Base-by-base conservation (phyloP, 768 basidiomycete species). In the Boletellus ananiceps region DNA sequence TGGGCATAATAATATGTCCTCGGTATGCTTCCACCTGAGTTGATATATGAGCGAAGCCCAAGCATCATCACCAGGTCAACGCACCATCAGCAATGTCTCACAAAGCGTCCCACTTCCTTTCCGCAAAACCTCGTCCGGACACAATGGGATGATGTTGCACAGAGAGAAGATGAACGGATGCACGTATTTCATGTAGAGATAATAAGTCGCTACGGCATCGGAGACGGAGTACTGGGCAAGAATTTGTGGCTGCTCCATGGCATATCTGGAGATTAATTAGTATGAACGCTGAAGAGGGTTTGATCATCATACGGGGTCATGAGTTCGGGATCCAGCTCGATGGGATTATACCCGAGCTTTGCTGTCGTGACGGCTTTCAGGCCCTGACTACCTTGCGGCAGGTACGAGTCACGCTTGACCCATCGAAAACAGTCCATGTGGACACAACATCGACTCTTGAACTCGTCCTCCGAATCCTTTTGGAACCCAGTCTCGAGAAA, bases 151-250 rank as follows among this genome's bases (percentile, higher is more conserved):
- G 68, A 98, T 99, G 75, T 96, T 99, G 70, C 96, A 98, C 33
- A 99, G 71, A 8, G 96, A 98, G 73, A 99, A 99, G 54, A 99
- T 91, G 78, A 99, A 99, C 0, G 96, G 96, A 63, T 98, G 94
- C 9, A 99, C 94, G 60, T 99, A 99, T 93, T 98, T 99, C 96
- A 98, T 99, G 72, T 99, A 98, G 32, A 99, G 79, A 68, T 98
- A 98, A 67, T 99, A 98, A 1, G 96, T 99, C n/a, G 96, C 95
- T 9, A 98, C 96, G 0, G 96, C 96, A 77, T 99, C 96, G 67
- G 96, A 99, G 23, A 99, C 96, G 58, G 96, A 98, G 69, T 99
- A 99, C 62, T 94, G 91, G 0, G 96, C 95, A 15, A 99, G 81
- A 2, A 83, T 69, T 63, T 98, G 94, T 0, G 96, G 96, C 57